Conservation (phyloP, 805 yeast species). For the Pichia gijzeniarum region DNA sequence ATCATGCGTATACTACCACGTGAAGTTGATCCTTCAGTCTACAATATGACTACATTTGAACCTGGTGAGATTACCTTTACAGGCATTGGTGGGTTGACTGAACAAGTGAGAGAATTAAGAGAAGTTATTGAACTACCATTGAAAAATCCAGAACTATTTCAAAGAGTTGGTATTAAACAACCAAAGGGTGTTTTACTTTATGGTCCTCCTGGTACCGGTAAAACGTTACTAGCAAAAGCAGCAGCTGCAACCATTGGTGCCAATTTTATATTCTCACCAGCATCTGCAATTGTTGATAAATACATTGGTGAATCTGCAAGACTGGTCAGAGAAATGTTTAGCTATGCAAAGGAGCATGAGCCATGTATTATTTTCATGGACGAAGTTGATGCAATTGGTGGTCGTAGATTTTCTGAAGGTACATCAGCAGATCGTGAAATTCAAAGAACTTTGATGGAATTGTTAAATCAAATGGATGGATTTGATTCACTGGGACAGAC, state of each 20-base stretch:
- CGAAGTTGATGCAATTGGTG: slow-evolving; percentile 98
- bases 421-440: slow-evolving; percentile 98
- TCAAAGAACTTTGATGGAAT: slow-evolving; percentile 95
- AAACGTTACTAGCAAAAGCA: slow-evolving; percentile 91
- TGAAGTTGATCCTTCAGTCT: slow-evolving; percentile 96
- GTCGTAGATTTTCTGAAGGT: slow-evolving; percentile 95
- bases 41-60: slow-evolving; percentile 95
- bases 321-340: slow-evolving; percentile 94
- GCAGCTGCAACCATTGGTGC: slow-evolving; percentile 99
- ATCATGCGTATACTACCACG: slow-evolving; percentile 96
- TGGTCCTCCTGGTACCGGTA: slow-evolving; percentile 99
- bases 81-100: slow-evolving; percentile 93
- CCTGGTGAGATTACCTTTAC: slow-evolving; percentile 96
- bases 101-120: slow-evolving; percentile 92
- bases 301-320: slow-evolving; percentile 98
- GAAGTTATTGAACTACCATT: slow-evolving; percentile 96
- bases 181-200: slow-evolving; percentile 95
- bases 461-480: slow-evolving; percentile 97
- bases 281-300: slow-evolving; percentile 95
- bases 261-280: slow-evolving; percentile 96
- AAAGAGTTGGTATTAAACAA: slow-evolving; percentile 96
- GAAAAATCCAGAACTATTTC: slow-evolving; percentile 92
- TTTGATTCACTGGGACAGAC: slow-evolving; percentile 95
- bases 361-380: slow-evolving; percentile 98
- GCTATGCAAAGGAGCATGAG: slow-evolving; percentile 95